Percentiles rank a stretch among this genome's conserved stretches.
Conservation (phyloP, 208 protist species). For the Acanthamoeba triangularis region DNA sequence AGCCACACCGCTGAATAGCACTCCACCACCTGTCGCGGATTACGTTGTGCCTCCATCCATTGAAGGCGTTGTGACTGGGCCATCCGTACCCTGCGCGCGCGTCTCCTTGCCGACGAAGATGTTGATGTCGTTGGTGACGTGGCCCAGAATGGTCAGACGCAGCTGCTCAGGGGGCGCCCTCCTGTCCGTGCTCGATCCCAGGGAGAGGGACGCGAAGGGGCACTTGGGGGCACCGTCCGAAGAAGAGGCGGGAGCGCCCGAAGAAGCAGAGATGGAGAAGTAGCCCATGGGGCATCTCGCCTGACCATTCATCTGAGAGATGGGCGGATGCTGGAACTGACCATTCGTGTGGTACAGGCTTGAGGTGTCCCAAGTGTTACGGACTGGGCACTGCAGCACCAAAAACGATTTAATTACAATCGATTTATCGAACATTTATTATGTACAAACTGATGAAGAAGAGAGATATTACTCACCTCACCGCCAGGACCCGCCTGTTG, state of each 20-base stretch:
- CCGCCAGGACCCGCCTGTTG: not conserved
- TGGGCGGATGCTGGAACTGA: conserved; percentile 44
- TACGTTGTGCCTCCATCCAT: not conserved
- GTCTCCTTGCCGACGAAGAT: conserved; percentile 63
- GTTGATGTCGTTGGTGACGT: conserved; percentile 68
- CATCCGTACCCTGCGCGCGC: conserved; percentile 14
- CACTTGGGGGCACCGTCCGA: not conserved
- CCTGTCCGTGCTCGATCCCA: not conserved
- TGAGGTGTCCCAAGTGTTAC: conserved; percentile 32
- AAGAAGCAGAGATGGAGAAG: conserved; percentile 37
- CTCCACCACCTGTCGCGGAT: conserved; percentile 33
- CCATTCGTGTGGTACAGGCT: conserved; percentile 19
- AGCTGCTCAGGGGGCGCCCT: conserved; percentile 10
- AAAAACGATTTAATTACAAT: not conserved
- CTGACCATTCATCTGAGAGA: not conserved
- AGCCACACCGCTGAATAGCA: conserved; percentile 55
- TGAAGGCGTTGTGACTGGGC: not conserved
- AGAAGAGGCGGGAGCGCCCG: not conserved
- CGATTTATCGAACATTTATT: no score
- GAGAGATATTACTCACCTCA: not conserved
- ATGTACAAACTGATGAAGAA: not conserved
- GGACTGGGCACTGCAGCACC: conserved; percentile 4
- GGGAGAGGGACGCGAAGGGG: conserved; percentile 42
- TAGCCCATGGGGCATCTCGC: conserved; percentile 26
- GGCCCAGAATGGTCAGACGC: conserved; percentile 38